Evolutionary conservation across 345 rosid species (phyloP).

Genomic region (Lepidium aucheri): DNA sequence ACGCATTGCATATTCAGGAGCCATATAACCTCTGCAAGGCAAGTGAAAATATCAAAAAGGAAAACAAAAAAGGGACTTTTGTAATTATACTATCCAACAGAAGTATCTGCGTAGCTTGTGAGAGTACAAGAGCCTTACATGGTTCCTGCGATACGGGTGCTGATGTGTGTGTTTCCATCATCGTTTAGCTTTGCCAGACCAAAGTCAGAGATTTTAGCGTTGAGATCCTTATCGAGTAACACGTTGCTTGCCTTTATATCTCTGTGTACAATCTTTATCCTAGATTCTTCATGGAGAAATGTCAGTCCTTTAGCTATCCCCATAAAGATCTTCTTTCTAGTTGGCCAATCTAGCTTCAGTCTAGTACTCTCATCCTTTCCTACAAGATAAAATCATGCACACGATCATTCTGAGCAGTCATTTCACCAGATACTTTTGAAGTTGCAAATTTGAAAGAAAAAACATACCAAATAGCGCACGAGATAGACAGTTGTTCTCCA

Average conservation of each 20-base stretch:
- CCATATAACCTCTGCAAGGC: slow-evolving; percentile 37
- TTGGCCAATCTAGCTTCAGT: slow-evolving; percentile 64
- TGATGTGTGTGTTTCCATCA: slow-evolving; percentile 77
- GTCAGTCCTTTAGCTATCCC: slow-evolving; percentile 75
- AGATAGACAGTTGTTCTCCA: slow-evolving; percentile 70
- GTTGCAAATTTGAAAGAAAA: not conserved
- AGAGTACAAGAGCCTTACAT: slow-evolving; percentile 43
- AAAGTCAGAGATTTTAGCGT: slow-evolving; percentile 86
- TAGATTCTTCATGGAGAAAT: slow-evolving; percentile 80
- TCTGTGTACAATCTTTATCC: slow-evolving; percentile 81
- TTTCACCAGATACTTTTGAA: not conserved
- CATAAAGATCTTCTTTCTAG: slow-evolving; percentile 56
- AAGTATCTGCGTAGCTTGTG: not conserved
- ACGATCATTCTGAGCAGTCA: not conserved
- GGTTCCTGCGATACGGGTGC: slow-evolving; percentile 85
- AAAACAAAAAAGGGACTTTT: not conserved
- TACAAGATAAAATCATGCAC: slow-evolving; percentile 13
- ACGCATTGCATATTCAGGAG: slow-evolving; percentile 78
- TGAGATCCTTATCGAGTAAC: slow-evolving; percentile 71
- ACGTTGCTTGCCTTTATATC: slow-evolving; percentile 93
- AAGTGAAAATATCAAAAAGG: not conserved
- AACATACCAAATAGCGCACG: slow-evolving; percentile 55
- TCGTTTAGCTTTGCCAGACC: slow-evolving; percentile 85
- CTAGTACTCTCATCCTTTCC: slow-evolving; percentile 42
- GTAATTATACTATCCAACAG: not conserved